Conservation (phyloP, 2,329 filamentous ascomycete species). For the Phoma sp. region DNA sequence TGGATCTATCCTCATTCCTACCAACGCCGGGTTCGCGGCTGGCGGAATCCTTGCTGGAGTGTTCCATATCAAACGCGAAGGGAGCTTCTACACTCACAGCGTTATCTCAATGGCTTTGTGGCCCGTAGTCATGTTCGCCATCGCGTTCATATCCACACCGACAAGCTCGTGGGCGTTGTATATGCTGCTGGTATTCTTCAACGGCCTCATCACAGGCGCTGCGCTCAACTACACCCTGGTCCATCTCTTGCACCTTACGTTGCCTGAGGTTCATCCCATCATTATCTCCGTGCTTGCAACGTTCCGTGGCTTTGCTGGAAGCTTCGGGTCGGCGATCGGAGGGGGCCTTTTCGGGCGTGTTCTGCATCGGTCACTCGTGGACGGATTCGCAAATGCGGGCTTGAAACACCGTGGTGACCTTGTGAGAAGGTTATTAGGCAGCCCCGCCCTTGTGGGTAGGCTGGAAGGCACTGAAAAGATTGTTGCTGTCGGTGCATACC, state of each 20-base stretch:
- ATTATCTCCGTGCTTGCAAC: slow-evolving; percentile 78
- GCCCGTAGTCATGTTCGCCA: slow-evolving; percentile 62
- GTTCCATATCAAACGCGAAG: slow-evolving; percentile 75
- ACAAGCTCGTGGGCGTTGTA: slow-evolving; percentile 62
- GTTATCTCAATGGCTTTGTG: slow-evolving; percentile 70
- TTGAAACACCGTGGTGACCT: slow-evolving; percentile 53
- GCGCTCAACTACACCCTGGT: slow-evolving; percentile 82
- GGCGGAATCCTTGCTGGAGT: slow-evolving; percentile 77
- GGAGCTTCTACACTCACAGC: slow-evolving; percentile 74
- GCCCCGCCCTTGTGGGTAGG: slow-evolving; percentile 62
- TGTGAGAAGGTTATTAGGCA: slow-evolving; percentile 64
- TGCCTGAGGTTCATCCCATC: slow-evolving; percentile 72
- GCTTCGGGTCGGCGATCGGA: slow-evolving; percentile 80
- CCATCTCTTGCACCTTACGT: slow-evolving; percentile 77
- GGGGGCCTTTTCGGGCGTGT: slow-evolving; percentile 76
- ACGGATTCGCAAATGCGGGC: slow-evolving; percentile 61
- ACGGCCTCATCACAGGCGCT: slow-evolving; percentile 76
- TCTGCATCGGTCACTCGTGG: slow-evolving; percentile 62
- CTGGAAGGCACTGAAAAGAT: slow-evolving; percentile 59
- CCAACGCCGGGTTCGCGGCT: slow-evolving; percentile 78
- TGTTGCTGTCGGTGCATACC: slow-evolving; percentile 63
- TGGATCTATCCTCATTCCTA: slow-evolving; percentile 80
- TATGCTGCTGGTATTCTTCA: slow-evolving; percentile 68
- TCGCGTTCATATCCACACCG: slow-evolving; percentile 65
- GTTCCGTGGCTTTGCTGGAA: slow-evolving; percentile 81